Percentiles rank a stretch among this genome's conserved stretches.
These are phyloP conservation scores for Trifolium dubium DNA, from an alignment of 306 rosid genomes.

Conservation along the genomic window DNA sequence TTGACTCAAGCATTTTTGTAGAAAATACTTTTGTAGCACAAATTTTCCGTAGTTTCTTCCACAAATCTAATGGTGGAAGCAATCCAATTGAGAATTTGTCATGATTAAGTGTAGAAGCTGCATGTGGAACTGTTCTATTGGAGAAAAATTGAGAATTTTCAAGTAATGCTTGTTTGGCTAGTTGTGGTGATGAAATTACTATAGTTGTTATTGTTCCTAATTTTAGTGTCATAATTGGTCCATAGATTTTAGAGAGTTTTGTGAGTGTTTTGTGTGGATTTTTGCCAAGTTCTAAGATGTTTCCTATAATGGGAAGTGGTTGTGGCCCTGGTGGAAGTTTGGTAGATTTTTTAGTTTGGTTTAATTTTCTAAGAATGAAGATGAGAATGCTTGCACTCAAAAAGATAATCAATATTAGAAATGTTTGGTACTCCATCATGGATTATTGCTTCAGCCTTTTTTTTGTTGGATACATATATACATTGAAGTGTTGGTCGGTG, in stretches of 20 bases:
- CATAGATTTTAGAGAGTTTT: constrained; percentile 31
- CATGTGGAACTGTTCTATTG: neutral
- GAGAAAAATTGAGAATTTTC: constrained; percentile 14
- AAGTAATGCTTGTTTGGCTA: constrained; percentile 33
- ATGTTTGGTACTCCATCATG: constrained; percentile 37
- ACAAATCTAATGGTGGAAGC: constrained; percentile 6
- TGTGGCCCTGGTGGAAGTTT: constrained; percentile 35
- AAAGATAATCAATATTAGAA: neutral
- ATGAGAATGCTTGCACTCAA: constrained; percentile 8
- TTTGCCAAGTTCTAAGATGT: constrained; percentile 30
- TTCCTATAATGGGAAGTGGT: constrained; percentile 30
- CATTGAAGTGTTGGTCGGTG: too few species aligned
- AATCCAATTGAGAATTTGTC: neutral
- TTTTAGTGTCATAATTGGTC: constrained; percentile 33
- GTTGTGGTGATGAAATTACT: constrained; percentile 31
- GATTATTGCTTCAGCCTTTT: neutral
- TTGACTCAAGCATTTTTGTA: constrained; percentile 15
- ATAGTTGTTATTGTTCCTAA: constrained; percentile 34
- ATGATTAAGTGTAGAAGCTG: neutral
- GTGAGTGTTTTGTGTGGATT: constrained; percentile 21
- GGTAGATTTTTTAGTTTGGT: neutral
- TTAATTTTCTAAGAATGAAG: constrained; percentile 8
- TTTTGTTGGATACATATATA: neutral
- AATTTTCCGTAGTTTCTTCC: constrained; percentile 27
- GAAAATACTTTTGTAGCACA: constrained; percentile 34